phyloP scores from a whole-genome alignment of 768 basidiomycete species.

The Boletus sensibilis region DNA sequence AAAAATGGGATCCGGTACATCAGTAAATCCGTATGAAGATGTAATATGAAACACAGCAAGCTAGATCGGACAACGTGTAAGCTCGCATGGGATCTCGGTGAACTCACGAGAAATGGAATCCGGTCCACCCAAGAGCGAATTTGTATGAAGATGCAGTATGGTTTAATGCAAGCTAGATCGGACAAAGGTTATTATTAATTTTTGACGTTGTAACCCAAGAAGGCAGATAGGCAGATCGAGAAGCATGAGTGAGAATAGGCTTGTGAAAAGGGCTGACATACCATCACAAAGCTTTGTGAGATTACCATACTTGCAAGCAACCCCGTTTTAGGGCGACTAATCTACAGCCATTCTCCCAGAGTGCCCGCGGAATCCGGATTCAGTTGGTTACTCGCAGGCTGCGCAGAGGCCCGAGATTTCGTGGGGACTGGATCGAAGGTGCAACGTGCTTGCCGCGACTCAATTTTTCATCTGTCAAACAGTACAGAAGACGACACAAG shows the following conservation, averaged over 20 bases:
- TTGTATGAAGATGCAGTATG: not conserved
- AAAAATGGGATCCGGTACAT: not conserved
- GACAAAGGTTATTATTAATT: slow-evolving; percentile 1
- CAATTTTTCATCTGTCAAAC: no score
- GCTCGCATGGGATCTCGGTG: not conserved
- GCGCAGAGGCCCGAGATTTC: not conserved
- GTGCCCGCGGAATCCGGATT: not conserved
- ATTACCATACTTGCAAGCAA: not conserved
- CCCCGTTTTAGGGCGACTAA: not conserved
- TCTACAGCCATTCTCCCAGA: not conserved
- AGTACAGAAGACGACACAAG: not conserved
- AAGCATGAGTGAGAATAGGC: not conserved
- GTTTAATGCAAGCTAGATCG: slow-evolving; percentile 1
- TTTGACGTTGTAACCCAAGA: slow-evolving; percentile 11
- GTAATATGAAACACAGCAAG: not conserved
- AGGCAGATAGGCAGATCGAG: not conserved
- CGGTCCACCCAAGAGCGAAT: not conserved
- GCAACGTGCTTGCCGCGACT: not conserved
- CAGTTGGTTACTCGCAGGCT: not conserved
- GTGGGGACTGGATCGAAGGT: no score
- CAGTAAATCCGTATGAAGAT: not conserved
- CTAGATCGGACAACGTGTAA: not conserved
- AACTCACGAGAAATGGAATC: not conserved
- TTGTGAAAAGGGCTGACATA: not conserved
- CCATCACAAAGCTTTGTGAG: not conserved